These are phyloP conservation scores for Microcos paniculata DNA, from an alignment of 345 rosid species.

Conservation along the genomic window DNA sequence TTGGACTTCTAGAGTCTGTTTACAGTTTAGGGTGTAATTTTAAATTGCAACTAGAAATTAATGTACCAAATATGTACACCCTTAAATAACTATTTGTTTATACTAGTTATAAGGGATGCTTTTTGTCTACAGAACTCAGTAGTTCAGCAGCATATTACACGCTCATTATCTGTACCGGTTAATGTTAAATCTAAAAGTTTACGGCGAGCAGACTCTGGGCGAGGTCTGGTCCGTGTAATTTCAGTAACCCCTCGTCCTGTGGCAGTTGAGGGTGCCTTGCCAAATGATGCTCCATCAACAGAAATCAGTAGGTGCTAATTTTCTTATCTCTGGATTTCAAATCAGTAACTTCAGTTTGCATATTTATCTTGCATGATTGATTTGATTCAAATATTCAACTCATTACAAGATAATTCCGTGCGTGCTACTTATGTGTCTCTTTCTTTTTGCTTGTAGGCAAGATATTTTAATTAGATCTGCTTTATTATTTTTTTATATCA, in stretches of 20 bases:
- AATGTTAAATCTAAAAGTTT: conserved; percentile 42
- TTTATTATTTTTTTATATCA: neutral
- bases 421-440: neutral
- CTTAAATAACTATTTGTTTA: neutral
- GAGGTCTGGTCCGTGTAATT: conserved; percentile 50
- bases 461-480: neutral
- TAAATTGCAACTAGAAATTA: conserved; percentile 5
- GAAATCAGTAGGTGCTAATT: conserved; percentile 32
- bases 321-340: neutral
- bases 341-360: neutral
- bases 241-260: conserved; percentile 35
- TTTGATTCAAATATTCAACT: neutral
- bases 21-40: neutral
- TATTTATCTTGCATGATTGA: neutral
- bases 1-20: neutral
- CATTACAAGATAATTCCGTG: neutral
- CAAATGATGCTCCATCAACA: conserved; percentile 25
- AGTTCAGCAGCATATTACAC: conserved; percentile 38
- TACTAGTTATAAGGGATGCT: neutral
- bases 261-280: conserved; percentile 19
- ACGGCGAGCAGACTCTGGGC: conserved; percentile 42
- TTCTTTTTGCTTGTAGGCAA: neutral
- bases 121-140: conserved; percentile 30
- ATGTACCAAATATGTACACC: neutral
- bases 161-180: conserved; percentile 56